Evolutionary conservation across 176 grass and related monocot genomes (phyloP).

Genomic region (sorghum (Sorghum bicolor)): DNA sequence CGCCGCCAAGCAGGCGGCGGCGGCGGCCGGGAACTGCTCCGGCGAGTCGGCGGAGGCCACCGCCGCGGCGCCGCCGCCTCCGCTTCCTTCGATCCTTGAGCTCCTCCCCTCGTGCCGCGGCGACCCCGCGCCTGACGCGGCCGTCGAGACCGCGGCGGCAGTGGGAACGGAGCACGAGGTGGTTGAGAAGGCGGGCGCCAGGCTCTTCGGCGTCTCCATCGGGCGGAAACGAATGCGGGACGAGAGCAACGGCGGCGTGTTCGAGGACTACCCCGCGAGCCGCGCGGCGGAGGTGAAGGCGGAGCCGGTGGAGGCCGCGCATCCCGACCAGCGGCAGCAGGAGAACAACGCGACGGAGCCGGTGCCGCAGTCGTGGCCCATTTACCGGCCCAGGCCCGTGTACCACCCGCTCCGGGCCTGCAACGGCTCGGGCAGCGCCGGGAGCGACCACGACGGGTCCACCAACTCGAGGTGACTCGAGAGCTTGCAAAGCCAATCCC

Average conservation of each 20-base stretch:
- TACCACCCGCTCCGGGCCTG: constrained; percentile 40
- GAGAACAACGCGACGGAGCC: neutral
- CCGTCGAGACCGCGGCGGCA: neutral
- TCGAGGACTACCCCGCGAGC: neutral
- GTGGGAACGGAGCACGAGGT: neutral
- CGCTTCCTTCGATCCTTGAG: constrained; percentile 40
- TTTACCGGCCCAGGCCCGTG: constrained; percentile 55
- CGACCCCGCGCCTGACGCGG: neutral
- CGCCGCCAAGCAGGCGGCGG: neutral
- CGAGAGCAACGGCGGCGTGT: constrained; percentile 9
- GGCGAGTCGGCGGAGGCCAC: constrained; percentile 30
- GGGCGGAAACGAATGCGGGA: constrained; percentile 52
- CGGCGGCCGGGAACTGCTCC: constrained; percentile 1
- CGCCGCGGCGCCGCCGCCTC: neutral
- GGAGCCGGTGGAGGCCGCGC: constrained; percentile 39
- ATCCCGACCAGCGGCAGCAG: neutral
- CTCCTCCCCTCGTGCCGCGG: constrained; percentile 44
- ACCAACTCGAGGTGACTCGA: constrained; percentile 31
- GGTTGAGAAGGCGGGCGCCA: constrained; percentile 35
- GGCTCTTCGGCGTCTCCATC: constrained; percentile 74
- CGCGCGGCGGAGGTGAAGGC: constrained; percentile 36
- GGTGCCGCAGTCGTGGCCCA: constrained; percentile 44
- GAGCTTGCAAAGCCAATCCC: neutral
- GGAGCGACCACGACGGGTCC: constrained; percentile 36
- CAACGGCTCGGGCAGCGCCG: constrained; percentile 31